Evolutionary conservation across 768 basidiomycete species (phyloP).

Genomic region (Russula brevipes): DNA sequence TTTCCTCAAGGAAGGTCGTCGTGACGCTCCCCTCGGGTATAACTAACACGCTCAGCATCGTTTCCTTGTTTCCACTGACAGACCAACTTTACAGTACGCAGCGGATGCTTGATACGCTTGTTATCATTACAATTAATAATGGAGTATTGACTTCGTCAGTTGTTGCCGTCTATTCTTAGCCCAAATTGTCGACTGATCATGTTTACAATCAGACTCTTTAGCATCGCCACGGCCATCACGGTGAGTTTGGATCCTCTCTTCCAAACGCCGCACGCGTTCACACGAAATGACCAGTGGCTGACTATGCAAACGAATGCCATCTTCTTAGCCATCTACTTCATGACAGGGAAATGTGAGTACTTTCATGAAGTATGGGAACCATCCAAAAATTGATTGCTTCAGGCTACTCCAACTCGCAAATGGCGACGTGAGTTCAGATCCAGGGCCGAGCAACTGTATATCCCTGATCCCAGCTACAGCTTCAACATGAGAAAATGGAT

Average conservation of each 20-base stretch:
- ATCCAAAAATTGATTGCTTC: neutral
- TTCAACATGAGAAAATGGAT: slow-evolving; percentile 8
- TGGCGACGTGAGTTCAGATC: neutral
- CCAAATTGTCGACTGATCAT: neutral
- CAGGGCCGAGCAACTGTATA: neutral
- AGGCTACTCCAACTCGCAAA: slow-evolving; percentile 6
- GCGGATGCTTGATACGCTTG: slow-evolving; percentile 1
- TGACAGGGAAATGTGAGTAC: slow-evolving; percentile 9
- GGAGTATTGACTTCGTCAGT: slow-evolving; percentile 2
- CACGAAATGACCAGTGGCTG: neutral
- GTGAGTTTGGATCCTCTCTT: neutral
- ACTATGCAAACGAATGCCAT: slow-evolving; percentile 2
- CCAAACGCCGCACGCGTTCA: neutral
- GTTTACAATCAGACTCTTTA: neutral
- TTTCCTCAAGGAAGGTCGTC: neutral
- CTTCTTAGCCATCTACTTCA: neutral
- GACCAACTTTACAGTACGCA: neutral
- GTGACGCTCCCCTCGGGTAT: slow-evolving; percentile 1
- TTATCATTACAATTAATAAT: slow-evolving; percentile 4
- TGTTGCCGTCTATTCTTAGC: neutral
- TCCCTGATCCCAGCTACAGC: neutral
- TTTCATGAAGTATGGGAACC: neutral
- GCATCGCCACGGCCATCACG: neutral
- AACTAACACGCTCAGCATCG: neutral
- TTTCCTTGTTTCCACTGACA: neutral